Conservation (phyloP, 140 eudicot genomes). For the Bidens hawaiensis region DNA sequence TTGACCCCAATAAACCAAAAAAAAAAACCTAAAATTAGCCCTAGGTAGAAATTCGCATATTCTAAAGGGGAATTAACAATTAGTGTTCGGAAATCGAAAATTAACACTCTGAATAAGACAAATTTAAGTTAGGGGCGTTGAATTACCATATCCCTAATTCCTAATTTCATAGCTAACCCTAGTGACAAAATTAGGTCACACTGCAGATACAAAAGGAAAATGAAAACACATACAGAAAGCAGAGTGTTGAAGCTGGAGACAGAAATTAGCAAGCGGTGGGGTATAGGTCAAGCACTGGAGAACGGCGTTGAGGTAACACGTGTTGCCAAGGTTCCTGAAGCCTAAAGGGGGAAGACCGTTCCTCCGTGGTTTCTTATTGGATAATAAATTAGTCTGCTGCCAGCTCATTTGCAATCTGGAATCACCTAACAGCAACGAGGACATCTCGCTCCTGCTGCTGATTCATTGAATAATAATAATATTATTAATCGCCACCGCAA, state of each 20-base stretch:
- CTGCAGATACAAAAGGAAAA: not conserved
- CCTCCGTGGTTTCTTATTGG: conserved; percentile 42
- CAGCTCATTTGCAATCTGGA: conserved; percentile 72
- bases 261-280: conserved; percentile 94
- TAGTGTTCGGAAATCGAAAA: not conserved
- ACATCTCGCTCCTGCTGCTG: conserved; percentile 38
- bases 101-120: not conserved
- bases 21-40: too few relatives aligned
- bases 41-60: not conserved
- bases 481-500: conserved; percentile 37
- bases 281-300: conserved; percentile 97
- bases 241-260: conserved; percentile 70
- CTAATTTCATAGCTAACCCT: not conserved
- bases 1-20: too few relatives aligned
- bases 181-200: not conserved
- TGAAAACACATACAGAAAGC: conserved; percentile 40
- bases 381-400: conserved; percentile 54
- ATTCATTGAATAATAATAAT: conserved; percentile 45
- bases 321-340: conserved; percentile 79
- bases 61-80: not conserved
- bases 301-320: conserved; percentile 88
- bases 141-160: not conserved
- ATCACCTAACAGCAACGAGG: conserved; percentile 49
- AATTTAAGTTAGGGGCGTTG: not conserved
- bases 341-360: conserved; percentile 83